Base-by-base conservation (phyloP, 768 basidiomycete genomes). In the Tricholoma furcatifolium region DNA sequence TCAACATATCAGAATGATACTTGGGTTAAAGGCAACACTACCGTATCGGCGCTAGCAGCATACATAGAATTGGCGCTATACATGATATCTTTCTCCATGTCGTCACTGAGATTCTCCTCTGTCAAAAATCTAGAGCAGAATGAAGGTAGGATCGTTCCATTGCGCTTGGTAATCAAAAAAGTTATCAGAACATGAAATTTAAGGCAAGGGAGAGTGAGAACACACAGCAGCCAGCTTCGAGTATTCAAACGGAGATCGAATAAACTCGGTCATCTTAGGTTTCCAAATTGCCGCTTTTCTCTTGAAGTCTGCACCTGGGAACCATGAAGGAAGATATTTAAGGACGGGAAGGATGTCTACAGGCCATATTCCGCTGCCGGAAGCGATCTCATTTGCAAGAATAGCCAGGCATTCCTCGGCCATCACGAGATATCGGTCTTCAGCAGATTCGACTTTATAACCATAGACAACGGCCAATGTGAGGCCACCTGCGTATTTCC, bases 391-490 rank as follows among this genome's bases (percentile, higher is more conserved):
- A 51, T 66, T 63, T 4, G 64, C 53, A 23, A 70, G 51, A 38
- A 68, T 48, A 11, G 59, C 47, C 36, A 70, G 48, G 41, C 63
- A 62, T 45, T 66, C 62, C 47, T 64, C 64, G 8, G 64, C 68
- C 20, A 68, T 55, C 7, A 51, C 35, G 20, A 70, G 59, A 42
- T 66, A 67, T 21, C 59, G 51, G 52, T 70, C 68, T 10, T 65
- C 53, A 5, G 45, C 46, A 15, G 51, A 48, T 20, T 61, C 52
- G 9, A 63, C 61, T 31, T 68, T 45, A 51, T 82, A 74, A 5
- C 81, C 82, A 42, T 84, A 84, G 7, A 80, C 67, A 38, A 78
- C 74, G 20, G 67, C 64, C 6, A 66, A 61, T 11, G 74, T 77
- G 42, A 78, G 58, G 12, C 69, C 68, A n/a, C 75, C 78, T 15